Base-by-base conservation (phyloP, 345 rosid species). In the Mercurialis annua region DNA sequence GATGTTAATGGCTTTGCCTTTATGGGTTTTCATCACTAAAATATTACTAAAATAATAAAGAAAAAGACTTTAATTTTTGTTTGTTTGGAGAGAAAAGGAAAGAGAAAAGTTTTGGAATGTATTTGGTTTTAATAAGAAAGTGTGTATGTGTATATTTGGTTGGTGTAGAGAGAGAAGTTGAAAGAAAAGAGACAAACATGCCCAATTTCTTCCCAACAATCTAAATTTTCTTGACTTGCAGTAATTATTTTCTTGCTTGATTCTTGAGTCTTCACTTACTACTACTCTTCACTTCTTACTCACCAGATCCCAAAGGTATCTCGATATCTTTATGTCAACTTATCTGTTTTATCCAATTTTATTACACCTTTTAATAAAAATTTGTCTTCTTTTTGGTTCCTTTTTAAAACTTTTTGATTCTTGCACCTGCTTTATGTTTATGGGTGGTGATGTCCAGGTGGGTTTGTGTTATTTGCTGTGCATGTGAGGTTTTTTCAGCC, bases 161-260 rank as follows among this genome's bases (percentile, higher is more conserved):
- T 50, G 64, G 24, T 62, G 36, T 1, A 40, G 44, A 40, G 64
- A 66, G 76, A 76, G n/a, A n/a, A n/a, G 71, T 78, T 75, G 74
- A 71, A 69, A 68, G 64, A 51, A 71, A 62, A 81, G 89, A 71
- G 82, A 82, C n/a, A n/a, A n/a, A n/a, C 89, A 79, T 81, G 89
- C 69, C 64, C 69, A 64, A 74, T 54, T 71, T 73, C 78, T 73
- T 66, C 75, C 82, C 85, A 76, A 77, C 89, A 79, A 47, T n/a
- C 67, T 18, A 50, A 62, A 47, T 61, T n/a, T 50, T 61, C 40
- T 62, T 80, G n/a, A n/a, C n/a, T n/a, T n/a, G n/a, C n/a, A n/a
- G n/a, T n/a, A n/a, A n/a, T n/a, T n/a, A n/a, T n/a, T n/a, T n/a
- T n/a, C n/a, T n/a, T n/a, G n/a, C n/a, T n/a, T n/a, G n/a, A n/a